Percentiles rank a stretch among this genome's conserved stretches.
Conservation (phyloP, 768 basidiomycete genomes). For the Agaricus subrufescens region DNA sequence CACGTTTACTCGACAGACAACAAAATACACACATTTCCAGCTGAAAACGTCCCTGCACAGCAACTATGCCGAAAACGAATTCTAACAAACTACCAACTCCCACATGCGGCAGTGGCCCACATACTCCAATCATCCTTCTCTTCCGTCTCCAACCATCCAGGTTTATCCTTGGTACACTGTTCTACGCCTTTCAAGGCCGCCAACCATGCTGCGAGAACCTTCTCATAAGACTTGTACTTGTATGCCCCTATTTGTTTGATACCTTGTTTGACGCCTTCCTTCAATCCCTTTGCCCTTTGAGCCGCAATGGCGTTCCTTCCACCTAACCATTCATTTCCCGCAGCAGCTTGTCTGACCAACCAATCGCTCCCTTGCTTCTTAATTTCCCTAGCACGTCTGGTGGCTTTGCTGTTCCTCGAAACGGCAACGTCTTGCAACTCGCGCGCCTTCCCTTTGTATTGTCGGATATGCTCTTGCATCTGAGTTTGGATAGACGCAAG, state of each 20-base stretch:
- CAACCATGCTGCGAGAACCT: slow-evolving; percentile 16
- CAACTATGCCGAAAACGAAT: too few species aligned
- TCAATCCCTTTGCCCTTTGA: slow-evolving; percentile 37
- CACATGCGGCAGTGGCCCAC: neutral
- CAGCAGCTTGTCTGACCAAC: slow-evolving; percentile 26
- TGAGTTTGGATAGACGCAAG: slow-evolving; percentile 46
- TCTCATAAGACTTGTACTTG: slow-evolving; percentile 19
- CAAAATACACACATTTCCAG: too few species aligned
- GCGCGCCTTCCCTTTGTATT: slow-evolving; percentile 44
- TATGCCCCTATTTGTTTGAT: slow-evolving; percentile 23
- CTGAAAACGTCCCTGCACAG: too few species aligned
- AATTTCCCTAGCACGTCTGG: slow-evolving; percentile 48
- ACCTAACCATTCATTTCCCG: slow-evolving; percentile 36
- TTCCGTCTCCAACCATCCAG: neutral
- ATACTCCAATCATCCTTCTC: neutral
- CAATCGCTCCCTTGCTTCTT: slow-evolving; percentile 40
- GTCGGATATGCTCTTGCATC: slow-evolving; percentile 37
- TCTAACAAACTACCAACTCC: neutral
- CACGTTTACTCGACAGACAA: neutral
- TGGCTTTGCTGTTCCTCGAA: slow-evolving; percentile 46
- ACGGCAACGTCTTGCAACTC: slow-evolving; percentile 39
- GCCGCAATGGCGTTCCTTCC: slow-evolving; percentile 39
- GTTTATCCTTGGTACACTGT: slow-evolving; percentile 6
- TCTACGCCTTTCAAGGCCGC: slow-evolving; percentile 7
- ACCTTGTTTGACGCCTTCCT: slow-evolving; percentile 27